Percentiles rank a stretch among this genome's conserved stretches.
Evolutionary conservation across 2,329 filamentous ascomycete species (phyloP).

Genomic region (Microsporum audouinii): DNA sequence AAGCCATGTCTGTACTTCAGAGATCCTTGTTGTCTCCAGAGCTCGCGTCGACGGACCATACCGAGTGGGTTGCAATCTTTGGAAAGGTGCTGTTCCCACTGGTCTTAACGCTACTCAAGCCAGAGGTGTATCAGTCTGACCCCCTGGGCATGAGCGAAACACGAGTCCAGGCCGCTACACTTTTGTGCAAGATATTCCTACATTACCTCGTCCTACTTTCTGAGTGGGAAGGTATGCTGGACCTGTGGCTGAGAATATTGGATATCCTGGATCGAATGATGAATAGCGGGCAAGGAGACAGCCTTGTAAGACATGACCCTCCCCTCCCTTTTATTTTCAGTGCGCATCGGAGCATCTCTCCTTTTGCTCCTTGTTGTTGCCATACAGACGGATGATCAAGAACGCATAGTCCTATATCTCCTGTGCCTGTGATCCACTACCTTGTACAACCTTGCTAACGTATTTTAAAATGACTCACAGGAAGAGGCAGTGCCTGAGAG

Average conservation of each 20-base stretch:
- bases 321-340: neutral
- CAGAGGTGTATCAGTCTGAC: conserved; percentile 86
- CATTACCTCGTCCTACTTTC: conserved; percentile 80
- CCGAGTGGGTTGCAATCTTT: conserved; percentile 93
- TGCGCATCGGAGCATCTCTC: neutral
- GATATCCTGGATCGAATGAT: conserved; percentile 92
- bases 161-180: conserved; percentile 75
- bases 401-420: neutral
- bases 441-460: neutral
- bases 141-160: conserved; percentile 92
- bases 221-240: conserved; percentile 77
- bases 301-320: conserved; percentile 50
- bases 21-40: conserved; percentile 74
- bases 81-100: conserved; percentile 86
- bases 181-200: conserved; percentile 90
- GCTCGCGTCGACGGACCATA: conserved; percentile 68
- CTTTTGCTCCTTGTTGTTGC: neutral
- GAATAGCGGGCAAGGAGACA: conserved; percentile 88
- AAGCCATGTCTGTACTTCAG: conserved; percentile 77
- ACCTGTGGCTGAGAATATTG: conserved; percentile 84
- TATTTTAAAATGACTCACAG: conserved; percentile 34
- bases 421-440: conserved; percentile 3
- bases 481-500: conserved; percentile 93
- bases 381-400: neutral
- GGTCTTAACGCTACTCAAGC: conserved; percentile 75